These are phyloP conservation scores for Rhazya stricta DNA, from an alignment of 257 asterid species.

Conservation along the genomic window DNA sequence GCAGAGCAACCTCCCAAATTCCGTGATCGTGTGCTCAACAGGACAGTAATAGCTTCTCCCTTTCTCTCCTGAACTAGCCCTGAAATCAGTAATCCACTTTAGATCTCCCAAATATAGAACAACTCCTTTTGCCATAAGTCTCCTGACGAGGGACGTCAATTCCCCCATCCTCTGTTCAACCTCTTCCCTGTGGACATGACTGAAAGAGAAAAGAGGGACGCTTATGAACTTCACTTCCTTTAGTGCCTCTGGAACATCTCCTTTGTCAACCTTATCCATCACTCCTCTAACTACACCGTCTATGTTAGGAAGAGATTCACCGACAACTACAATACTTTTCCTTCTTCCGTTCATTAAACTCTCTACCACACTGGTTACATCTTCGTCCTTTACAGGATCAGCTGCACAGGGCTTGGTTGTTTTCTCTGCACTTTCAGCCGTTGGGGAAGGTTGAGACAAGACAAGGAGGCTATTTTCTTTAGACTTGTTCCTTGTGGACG, in stretches of 20 bases:
- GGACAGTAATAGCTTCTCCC: slow-evolving; percentile 50
- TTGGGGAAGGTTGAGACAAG: slow-evolving; percentile 9
- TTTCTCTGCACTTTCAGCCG: neutral
- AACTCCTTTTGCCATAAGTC: slow-evolving; percentile 55
- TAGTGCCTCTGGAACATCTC: slow-evolving; percentile 42
- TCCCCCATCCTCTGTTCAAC: slow-evolving; percentile 63
- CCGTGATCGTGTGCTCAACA: slow-evolving; percentile 80
- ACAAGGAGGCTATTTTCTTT: slow-evolving; percentile 20
- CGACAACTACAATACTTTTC: slow-evolving; percentile 50
- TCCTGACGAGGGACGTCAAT: slow-evolving; percentile 43
- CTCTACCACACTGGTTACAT: slow-evolving; percentile 41
- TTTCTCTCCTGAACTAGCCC: slow-evolving; percentile 27
- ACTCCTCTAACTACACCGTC: slow-evolving; percentile 45
- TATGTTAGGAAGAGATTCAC: slow-evolving; percentile 43
- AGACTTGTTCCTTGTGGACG: slow-evolving; percentile 12
- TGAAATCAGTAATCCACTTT: slow-evolving; percentile 68
- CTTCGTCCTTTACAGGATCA: slow-evolving; percentile 36
- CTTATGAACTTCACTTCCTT: slow-evolving; percentile 52
- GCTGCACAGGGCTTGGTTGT: slow-evolving; percentile 7
- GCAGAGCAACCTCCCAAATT: slow-evolving; percentile 52
- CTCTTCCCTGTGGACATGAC: slow-evolving; percentile 49
- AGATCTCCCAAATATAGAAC: slow-evolving; percentile 77
- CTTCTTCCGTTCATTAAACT: slow-evolving; percentile 25
- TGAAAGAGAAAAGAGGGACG: slow-evolving; percentile 47
- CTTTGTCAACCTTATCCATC: slow-evolving; percentile 53